These are phyloP conservation scores for Pyrenochaeta sp. DNA, from an alignment of 2,329 filamentous ascomycete genomes.

Conservation along the genomic window DNA sequence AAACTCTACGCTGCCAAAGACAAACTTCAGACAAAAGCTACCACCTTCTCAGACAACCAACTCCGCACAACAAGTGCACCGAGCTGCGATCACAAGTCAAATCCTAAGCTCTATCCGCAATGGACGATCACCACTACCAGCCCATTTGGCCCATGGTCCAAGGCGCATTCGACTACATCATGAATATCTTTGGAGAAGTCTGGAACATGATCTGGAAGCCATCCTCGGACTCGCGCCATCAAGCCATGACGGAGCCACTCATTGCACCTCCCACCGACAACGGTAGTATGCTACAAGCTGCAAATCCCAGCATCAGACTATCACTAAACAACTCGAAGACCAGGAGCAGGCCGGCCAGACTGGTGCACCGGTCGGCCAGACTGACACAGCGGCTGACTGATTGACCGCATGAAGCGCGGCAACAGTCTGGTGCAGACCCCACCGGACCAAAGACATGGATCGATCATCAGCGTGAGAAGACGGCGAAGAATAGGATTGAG, in stretches of 20 bases:
- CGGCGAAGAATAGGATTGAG: too few species aligned
- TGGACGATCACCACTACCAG: constrained; percentile 26
- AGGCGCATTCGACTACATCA: constrained; percentile 20
- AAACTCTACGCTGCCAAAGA: neutral
- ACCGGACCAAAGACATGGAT: too few species aligned
- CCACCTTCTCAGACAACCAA: neutral
- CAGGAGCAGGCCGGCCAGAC: too few species aligned
- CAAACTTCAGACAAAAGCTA: neutral
- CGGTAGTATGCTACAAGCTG: too few species aligned
- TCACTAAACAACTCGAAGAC: too few species aligned
- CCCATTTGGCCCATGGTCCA: constrained; percentile 26
- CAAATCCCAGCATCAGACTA: too few species aligned
- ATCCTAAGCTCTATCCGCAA: neutral
- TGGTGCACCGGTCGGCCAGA: too few species aligned
- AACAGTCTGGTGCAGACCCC: too few species aligned
- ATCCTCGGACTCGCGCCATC: neutral
- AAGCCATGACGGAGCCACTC: neutral
- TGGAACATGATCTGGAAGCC: constrained; percentile 22
- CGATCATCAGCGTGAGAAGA: too few species aligned
- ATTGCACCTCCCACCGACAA: too few species aligned
- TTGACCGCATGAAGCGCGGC: too few species aligned
- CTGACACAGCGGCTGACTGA: too few species aligned
- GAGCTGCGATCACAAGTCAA: neutral
- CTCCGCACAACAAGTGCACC: neutral
- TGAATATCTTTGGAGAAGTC: constrained; percentile 19